Conservation (phyloP, 2,329 filamentous ascomycete species). For the Phyllosticta citriasiana region DNA sequence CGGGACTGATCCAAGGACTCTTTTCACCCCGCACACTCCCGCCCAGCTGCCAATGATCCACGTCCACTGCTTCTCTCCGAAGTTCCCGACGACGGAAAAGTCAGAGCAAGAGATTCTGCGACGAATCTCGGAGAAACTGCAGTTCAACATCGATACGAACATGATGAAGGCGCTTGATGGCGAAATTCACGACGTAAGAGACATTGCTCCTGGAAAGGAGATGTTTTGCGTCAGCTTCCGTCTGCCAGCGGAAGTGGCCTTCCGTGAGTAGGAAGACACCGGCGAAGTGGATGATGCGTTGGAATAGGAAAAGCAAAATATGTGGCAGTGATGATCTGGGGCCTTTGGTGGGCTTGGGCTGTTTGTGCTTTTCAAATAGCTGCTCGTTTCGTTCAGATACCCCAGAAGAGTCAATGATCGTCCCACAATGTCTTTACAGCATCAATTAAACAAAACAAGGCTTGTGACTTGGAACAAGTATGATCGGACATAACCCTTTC, state of each 20-base stretch:
- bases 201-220: constrained; percentile 85
- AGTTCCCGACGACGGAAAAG: constrained; percentile 62
- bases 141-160: constrained; percentile 46
- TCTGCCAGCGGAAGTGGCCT: constrained; percentile 73
- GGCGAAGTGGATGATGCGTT: neutral
- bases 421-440: neutral
- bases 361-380: neutral
- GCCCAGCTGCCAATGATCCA: constrained; percentile 70
- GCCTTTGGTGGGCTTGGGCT: neutral
- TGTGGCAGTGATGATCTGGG: too few species aligned
- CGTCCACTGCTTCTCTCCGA: constrained; percentile 87
- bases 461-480: too few species aligned
- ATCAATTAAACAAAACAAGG: neutral
- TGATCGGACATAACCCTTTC: neutral
- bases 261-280: constrained; percentile 33
- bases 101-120: constrained; percentile 51
- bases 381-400: neutral
- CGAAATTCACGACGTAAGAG: constrained; percentile 57
- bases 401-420: neutral
- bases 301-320: neutral
- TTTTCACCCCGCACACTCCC: constrained; percentile 33
- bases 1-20: constrained; percentile 13
- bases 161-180: constrained; percentile 41
- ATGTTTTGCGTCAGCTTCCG: constrained; percentile 97
- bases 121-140: constrained; percentile 53